Evolutionary conservation across 2,329 filamentous ascomycete species (phyloP), one percentile per base, ranked within the genome.

Genomic region (Penicillium frequentans): DNA sequence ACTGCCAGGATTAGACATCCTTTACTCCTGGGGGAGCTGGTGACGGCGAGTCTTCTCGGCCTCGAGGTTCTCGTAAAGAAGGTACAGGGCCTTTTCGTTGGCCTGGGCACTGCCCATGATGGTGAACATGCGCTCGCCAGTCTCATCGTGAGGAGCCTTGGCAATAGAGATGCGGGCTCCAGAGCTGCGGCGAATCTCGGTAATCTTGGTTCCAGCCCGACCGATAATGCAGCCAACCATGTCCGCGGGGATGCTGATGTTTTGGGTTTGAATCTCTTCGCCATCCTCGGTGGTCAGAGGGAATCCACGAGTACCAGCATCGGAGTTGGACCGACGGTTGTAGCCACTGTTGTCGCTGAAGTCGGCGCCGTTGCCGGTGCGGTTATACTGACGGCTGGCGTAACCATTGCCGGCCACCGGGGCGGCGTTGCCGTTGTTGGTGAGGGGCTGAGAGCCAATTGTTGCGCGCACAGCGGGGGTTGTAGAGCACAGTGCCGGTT

Each of bases 181-280:
- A 54, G 95, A 99, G 61, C 89, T 93, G 82, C 96, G 96, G 76
- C 95, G 90, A 69, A 99, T 99, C 80, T 99, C 95, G 75, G 91
- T 97, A 73, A 99, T 99, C 85, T 99, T 99, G 82, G 86, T 93
- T 64, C 95, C 95, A 54, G 84, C 91, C 64, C 93, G 90, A 65
- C 95, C 95, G 74, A 99, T 99, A 79, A 99, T 99, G 80, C 95
- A 99, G 66, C 95, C 95, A 75, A 99, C 95, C 95, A 99, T 99
- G 81, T 99, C 95, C 48, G 95, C 93, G 26, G 95, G 95, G 70
- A 99, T 99, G 82, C 92, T 97, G 79, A 99, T 99, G 80, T 99
- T 99, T 74, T 99, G 95, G 1, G 95, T 99, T 77, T 97, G 93
- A 60, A 98, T 90, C 77, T 97, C 93, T 74, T 98, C 95, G 61